These are phyloP conservation scores for Pelargonium fulgidum DNA, from an alignment of 441 rosid species.

Conservation along the genomic window DNA sequence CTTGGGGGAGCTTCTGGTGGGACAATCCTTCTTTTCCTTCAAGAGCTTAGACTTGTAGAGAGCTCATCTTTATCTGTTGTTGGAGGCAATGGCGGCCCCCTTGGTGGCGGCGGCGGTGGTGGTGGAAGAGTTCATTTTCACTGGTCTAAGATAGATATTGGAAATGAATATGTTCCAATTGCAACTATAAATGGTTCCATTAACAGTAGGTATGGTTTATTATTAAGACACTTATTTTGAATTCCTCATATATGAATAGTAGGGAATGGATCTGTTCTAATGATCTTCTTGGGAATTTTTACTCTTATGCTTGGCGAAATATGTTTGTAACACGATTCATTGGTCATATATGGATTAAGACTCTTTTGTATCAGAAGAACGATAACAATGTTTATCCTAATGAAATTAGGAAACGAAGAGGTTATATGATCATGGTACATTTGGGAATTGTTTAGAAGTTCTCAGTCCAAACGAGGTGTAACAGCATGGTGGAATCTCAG, in stretches of 20 bases:
- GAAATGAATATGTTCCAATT: slow-evolving; percentile 73
- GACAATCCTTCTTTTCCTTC: slow-evolving; percentile 92
- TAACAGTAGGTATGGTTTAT: slow-evolving; percentile 53
- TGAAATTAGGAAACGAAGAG: too few relatives aligned
- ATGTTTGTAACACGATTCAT: slow-evolving; percentile 19
- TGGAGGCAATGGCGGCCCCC: slow-evolving; percentile 84
- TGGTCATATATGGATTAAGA: slow-evolving; percentile 17
- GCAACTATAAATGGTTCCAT: slow-evolving; percentile 68
- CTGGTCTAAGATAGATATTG: slow-evolving; percentile 74
- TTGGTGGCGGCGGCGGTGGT: slow-evolving; percentile 98
- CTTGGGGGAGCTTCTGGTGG: slow-evolving; percentile 99
- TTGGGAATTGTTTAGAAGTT: neutral
- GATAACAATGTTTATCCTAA: too few relatives aligned
- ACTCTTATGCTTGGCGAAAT: neutral
- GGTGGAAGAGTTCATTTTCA: slow-evolving; percentile 99
- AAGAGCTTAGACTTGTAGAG: slow-evolving; percentile 58
- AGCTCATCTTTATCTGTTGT: slow-evolving; percentile 62
- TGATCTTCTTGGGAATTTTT: neutral
- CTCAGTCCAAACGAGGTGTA: neutral
- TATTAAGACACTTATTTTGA: neutral
- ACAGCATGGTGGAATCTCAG: neutral
- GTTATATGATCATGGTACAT: too few relatives aligned
- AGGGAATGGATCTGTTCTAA: neutral
- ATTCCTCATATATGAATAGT: neutral
- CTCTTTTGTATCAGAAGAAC: too few relatives aligned